A percentile compares a stretch with the other conserved stretches of the same genome.
Conservation (phyloP, 2,329 filamentous ascomycete genomes). For the Epichloe hybrida region DNA sequence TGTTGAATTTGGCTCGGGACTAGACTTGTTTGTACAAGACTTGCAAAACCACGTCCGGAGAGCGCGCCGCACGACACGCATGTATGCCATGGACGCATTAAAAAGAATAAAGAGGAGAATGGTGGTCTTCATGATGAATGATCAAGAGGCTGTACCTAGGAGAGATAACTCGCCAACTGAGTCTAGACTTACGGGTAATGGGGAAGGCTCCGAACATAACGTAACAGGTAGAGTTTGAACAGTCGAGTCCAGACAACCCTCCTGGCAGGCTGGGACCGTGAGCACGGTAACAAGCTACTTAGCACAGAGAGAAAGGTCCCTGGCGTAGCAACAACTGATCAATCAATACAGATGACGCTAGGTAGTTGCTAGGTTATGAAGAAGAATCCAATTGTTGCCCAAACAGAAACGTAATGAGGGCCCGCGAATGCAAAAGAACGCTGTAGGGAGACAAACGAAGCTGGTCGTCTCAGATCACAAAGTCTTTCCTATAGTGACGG, state of each 20-base stretch:
- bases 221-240: constrained; percentile 2
- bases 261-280: background rate
- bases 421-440: background rate
- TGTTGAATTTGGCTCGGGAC: background rate
- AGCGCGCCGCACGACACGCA: background rate
- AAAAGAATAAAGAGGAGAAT: background rate
- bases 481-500: background rate
- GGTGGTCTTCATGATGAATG: background rate
- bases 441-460: background rate
- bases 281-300: background rate
- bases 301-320: no score
- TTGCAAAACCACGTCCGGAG: background rate
- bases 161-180: background rate
- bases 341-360: background rate
- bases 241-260: background rate
- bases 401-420: background rate
- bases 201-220: constrained; percentile 31
- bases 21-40: background rate
- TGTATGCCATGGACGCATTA: background rate
- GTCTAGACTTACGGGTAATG: constrained; percentile 23
- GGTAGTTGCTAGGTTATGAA: background rate
- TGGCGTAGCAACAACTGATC: background rate
- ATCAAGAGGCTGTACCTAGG: background rate
- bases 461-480: background rate
- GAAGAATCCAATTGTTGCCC: background rate